Evolutionary conservation across 345 rosid species (phyloP), one percentile per base, ranked within the genome.

Genomic region (Citrus medica): DNA sequence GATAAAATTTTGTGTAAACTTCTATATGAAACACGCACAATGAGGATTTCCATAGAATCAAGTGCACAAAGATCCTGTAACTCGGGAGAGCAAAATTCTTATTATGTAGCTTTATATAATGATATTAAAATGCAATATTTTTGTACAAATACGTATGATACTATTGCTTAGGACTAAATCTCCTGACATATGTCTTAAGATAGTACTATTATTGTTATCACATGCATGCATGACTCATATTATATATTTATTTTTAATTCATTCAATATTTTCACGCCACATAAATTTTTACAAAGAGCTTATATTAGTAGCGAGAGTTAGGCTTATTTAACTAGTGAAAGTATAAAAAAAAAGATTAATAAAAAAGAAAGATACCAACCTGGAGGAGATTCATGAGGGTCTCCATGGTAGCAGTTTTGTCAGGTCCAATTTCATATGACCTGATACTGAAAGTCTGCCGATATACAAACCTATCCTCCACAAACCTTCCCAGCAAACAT

Each of bases 351-450:
- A 16, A 37, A 3, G 13, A 37, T n/a, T 25, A 2, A 21, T 16
- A 9, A 30, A 27, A n/a, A 55, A n/a, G 32, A 27, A 27, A 64
- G 9, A 1, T 32, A 42, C 81, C 4, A 83, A 91, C 93, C 87
- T 91, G 93, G 17, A 91, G 87, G 56, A 88, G 95, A 79, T 91
- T 91, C 93, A 90, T 87, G 17, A 89, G 68, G 7, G 92, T 91
- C 76, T 89, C 95, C 88, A 91, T 88, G 76, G 95, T 87, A 19
- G 95, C 95, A 0, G 91, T 89, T 72, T 90, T 87, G 79, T 91
- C 93, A 0, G 93, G 90, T 40, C 93, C 95, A 37, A 88, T 88
- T 73, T 91, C 95, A 76, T 91, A 91, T 3, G 93, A 91, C 80
- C 95, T 79, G 38, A 91, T 88, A 16, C 86, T 82, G 78, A 91